Evolutionary conservation across 1,284 basidiomycete genomes (phyloP), one percentile per base, ranked within the genome.

Genomic region (Sporisorium graminicola): DNA sequence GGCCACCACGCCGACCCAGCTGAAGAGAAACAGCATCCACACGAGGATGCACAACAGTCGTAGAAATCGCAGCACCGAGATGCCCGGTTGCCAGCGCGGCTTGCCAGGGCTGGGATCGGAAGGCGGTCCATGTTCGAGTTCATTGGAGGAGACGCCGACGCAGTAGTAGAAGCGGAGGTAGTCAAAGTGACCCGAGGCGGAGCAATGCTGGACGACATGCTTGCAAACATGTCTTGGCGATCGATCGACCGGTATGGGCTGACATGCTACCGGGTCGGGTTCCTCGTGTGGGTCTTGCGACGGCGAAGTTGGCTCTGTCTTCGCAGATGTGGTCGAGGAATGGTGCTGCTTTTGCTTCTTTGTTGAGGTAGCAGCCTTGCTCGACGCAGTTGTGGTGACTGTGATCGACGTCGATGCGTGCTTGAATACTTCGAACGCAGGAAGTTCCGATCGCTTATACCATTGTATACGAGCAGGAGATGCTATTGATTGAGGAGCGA

Each of bases 151-250:
- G 55, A 69, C 60, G 22, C 75, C 74, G 10, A 70, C 59, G 57
- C 83, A 85, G 64, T 83, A 85, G 70, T 82, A 85, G 62, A 81
- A 75, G 31, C 61, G 53, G 18, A 85, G 71, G 51, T 85, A 83
- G 57, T 79, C 68, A 37, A 79, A 62, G 29, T 77, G 75, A 20
- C 80, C 80, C 24, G 78, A 70, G 6, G 67, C 55, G 5, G 72
- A 52, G 66, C 83, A 85, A 60, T 75, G 43, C 14, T 60, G 16
- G 10, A 59, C 54, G 37, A 85, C 74, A 58, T 79, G 78, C 18
- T 56, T 58, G 61, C 83, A 85, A 14, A 80, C 53, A 14, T 76
- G 63, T 12, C 40, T 27, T n/a, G 78, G 58, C 8, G 71, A 53
- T 2, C 52, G n/a, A 0, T 65, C 43, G 18, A 74, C 44, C 1